Percentiles rank a stretch among this genome's conserved stretches.
These are phyloP conservation scores for Quercus berberidifolia DNA, from an alignment of 306 rosid species.

Conservation along the genomic window DNA sequence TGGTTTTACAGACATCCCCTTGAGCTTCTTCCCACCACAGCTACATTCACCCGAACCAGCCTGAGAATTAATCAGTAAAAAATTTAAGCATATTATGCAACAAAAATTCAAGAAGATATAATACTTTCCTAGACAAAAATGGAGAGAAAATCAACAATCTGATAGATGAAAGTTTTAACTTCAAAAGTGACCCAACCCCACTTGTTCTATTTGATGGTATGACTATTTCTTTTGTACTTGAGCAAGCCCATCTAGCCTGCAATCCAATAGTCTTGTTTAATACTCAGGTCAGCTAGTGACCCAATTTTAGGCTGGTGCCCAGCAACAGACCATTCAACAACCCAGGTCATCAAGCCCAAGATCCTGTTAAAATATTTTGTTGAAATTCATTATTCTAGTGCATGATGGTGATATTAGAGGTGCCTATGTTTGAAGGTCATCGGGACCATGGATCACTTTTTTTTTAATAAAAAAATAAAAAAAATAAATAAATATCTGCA, in stretches of 20 bases:
- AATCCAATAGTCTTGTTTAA: background rate
- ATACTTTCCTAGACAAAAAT: background rate
- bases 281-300: too few species aligned
- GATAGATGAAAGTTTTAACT: background rate
- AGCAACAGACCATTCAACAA: too few species aligned
- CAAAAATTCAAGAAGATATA: background rate
- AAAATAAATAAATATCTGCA: background rate
- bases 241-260: background rate
- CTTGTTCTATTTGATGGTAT: background rate
- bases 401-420: too few species aligned
- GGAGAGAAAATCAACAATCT: background rate
- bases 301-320: too few species aligned
- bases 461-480: background rate
- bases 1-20: slow-evolving; percentile 80
- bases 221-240: background rate
- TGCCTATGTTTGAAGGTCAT: too few species aligned
- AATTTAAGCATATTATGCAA: background rate
- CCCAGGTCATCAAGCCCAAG: too few species aligned
- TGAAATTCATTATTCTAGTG: too few species aligned
- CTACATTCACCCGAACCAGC: slow-evolving; percentile 87
- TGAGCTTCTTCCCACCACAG: slow-evolving; percentile 73
- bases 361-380: too few species aligned
- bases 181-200: background rate
- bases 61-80: slow-evolving; percentile 34
- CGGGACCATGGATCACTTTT: background rate